Percentiles rank a stretch among this genome's conserved stretches.
Conservation (phyloP, 2,329 filamentous ascomycete species). For the Macrophomina tecta region DNA sequence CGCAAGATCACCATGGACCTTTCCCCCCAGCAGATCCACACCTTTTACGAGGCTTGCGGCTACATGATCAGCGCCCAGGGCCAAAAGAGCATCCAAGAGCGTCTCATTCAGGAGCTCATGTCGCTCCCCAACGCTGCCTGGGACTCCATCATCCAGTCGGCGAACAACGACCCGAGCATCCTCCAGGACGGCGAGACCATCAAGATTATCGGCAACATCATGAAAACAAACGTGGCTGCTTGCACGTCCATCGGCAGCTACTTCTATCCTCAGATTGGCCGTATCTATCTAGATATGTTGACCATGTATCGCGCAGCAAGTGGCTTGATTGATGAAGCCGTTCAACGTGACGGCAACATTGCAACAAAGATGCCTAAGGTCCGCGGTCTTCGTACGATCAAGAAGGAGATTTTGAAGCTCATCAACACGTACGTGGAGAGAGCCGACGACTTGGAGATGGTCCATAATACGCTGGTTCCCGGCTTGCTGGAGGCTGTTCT, state of each 20-base stretch:
- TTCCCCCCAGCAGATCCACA: conserved; percentile 96
- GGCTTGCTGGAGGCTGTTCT: conserved; percentile 91
- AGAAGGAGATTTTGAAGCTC: conserved; percentile 98
- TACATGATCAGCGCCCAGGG: conserved; percentile 99
- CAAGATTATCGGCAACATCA: conserved; percentile 98
- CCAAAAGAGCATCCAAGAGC: conserved; percentile 91
- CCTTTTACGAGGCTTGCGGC: conserved; percentile 97
- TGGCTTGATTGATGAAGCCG: conserved; percentile 90
- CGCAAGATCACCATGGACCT: conserved; percentile 95
- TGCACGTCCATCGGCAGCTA: conserved; percentile 96
- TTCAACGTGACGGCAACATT: conserved; percentile 78
- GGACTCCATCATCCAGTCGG: conserved; percentile 91
- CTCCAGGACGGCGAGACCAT: conserved; percentile 94
- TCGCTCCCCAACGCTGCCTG: conserved; percentile 89
- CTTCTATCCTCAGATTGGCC: conserved; percentile 97
- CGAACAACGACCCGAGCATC: conserved; percentile 82
- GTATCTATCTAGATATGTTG: conserved; percentile 97
- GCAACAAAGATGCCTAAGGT: conserved; percentile 98
- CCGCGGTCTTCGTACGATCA: conserved; percentile 92
- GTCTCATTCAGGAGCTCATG: conserved; percentile 91
- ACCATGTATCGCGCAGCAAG: conserved; percentile 99
- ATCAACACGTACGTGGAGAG: conserved; percentile 99
- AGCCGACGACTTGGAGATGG: conserved; percentile 92
- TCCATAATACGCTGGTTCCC: conserved; percentile 94
- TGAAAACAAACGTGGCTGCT: conserved; percentile 99